A percentile compares a stretch with the other conserved stretches of the same genome.
Evolutionary conservation across 192 early-diverging fungal genomes (phyloP).

Genomic region (Gaertneriomyces semiglobifer): DNA sequence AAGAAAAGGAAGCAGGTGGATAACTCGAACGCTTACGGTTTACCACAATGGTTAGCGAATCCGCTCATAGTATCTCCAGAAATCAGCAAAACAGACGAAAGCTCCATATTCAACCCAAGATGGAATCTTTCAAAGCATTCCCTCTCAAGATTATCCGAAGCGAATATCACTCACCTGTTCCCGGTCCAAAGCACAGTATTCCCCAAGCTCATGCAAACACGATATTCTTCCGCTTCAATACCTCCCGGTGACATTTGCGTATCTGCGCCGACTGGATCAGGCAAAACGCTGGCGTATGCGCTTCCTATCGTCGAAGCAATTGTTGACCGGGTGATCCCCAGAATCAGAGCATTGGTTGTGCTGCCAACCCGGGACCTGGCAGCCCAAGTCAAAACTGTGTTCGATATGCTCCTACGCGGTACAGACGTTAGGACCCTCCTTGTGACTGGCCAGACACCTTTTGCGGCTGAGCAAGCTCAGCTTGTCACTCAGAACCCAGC

Average conservation of each 20-base stretch:
- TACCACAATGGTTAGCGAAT: constrained; percentile 85
- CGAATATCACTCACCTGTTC: constrained; percentile 73
- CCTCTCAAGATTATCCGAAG: constrained; percentile 47
- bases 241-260: constrained; percentile 87
- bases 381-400: constrained; percentile 79
- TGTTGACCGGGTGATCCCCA: constrained; percentile 65
- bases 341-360: constrained; percentile 83
- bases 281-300: constrained; percentile 95
- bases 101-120: constrained; percentile 41
- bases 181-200: constrained; percentile 87
- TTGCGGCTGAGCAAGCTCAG: constrained; percentile 62
- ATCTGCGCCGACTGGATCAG: constrained; percentile 91
- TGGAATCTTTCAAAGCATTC: constrained; percentile 58
- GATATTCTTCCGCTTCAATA: constrained; percentile 58
- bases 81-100: constrained; percentile 37
- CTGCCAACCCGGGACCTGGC: constrained; percentile 93
- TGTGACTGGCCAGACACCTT: constrained; percentile 73
- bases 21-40: constrained; percentile 40
- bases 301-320: constrained; percentile 88
- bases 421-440: constrained; percentile 73
- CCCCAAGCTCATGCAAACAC: constrained; percentile 70
- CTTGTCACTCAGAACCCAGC: constrained; percentile 25
- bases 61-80: constrained; percentile 70
- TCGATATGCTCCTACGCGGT: constrained; percentile 72
- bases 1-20: too few relatives aligned